These are phyloP conservation scores for Garcileccinum viscosum DNA, from an alignment of 1,284 basidiomycete genomes.

Conservation along the genomic window DNA sequence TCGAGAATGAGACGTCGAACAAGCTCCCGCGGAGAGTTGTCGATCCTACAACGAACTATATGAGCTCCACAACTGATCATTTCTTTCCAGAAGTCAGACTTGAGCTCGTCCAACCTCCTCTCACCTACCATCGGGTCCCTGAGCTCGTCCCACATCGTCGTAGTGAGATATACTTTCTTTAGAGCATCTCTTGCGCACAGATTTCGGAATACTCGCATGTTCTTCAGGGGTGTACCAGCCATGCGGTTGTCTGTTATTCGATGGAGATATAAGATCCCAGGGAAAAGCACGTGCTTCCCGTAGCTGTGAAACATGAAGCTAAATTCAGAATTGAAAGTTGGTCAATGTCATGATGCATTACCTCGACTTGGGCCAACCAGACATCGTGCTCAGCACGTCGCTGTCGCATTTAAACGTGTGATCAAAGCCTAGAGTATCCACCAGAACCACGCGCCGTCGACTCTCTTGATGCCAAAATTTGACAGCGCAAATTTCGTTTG, in stretches of 20 bases:
- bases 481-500: not conserved
- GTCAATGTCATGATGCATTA: not conserved
- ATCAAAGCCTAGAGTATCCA: not conserved
- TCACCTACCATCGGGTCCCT: no score
- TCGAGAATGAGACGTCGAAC: not conserved
- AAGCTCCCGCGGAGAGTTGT: not conserved
- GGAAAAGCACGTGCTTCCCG: not conserved
- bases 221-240: not conserved
- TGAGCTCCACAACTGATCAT: not conserved
- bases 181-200: not conserved
- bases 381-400: not conserved
- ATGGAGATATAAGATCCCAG: not conserved
- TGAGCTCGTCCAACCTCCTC: no score
- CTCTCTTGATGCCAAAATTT: not conserved
- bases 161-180: not conserved
- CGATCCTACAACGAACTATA: not conserved
- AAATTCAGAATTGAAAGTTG: not conserved
- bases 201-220: not conserved
- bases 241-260: slow-evolving; percentile 7
- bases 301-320: not conserved
- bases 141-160: slow-evolving; percentile 1
- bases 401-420: not conserved
- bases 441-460: not conserved
- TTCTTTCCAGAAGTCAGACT: not conserved
- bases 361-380: not conserved